These are phyloP conservation scores for Colletotrichum paranaense DNA, from an alignment of 2,329 filamentous ascomycete species.

Conservation along the genomic window DNA sequence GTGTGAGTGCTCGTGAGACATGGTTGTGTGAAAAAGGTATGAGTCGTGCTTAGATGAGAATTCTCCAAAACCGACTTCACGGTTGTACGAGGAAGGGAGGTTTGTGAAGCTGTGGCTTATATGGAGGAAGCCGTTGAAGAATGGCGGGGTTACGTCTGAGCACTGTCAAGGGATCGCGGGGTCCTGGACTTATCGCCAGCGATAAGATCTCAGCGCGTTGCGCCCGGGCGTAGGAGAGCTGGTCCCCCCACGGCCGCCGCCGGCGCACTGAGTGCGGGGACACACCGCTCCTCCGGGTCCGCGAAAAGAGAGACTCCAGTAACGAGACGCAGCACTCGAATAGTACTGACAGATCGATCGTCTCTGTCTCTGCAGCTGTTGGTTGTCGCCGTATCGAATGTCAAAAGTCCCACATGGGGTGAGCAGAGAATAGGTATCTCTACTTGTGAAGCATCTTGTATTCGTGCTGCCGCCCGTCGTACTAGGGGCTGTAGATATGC, in stretches of 20 bases:
- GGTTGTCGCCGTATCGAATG: not conserved
- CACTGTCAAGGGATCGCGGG: constrained; percentile 23
- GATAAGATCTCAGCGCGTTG: constrained; percentile 14
- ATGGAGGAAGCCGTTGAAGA: not conserved
- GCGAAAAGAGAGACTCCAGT: not conserved
- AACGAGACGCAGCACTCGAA: not conserved
- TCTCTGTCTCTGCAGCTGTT: not conserved
- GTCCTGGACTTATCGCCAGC: constrained; percentile 17
- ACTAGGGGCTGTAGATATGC: not conserved
- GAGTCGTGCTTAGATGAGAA: too few species aligned
- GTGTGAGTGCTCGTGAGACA: constrained; percentile 61
- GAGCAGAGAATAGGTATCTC: not conserved
- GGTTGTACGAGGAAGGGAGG: not conserved
- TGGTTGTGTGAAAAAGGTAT: constrained; percentile 9
- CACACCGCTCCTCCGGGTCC: not conserved
- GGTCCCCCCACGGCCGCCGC: constrained; percentile 23
- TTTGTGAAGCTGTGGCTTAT: not conserved
- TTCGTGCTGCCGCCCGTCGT: not conserved
- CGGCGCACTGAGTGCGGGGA: constrained; percentile 26
- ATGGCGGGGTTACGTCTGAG: constrained; percentile 19
- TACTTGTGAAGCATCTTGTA: not conserved
- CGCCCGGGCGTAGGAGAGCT: constrained; percentile 2
- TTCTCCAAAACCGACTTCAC: not conserved
- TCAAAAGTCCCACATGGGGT: not conserved
- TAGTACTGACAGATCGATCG: not conserved